Percentiles rank a stretch among this genome's conserved stretches.
phyloP scores from a whole-genome alignment of 805 yeast species.

The Priceomyces fermenticarens region DNA sequence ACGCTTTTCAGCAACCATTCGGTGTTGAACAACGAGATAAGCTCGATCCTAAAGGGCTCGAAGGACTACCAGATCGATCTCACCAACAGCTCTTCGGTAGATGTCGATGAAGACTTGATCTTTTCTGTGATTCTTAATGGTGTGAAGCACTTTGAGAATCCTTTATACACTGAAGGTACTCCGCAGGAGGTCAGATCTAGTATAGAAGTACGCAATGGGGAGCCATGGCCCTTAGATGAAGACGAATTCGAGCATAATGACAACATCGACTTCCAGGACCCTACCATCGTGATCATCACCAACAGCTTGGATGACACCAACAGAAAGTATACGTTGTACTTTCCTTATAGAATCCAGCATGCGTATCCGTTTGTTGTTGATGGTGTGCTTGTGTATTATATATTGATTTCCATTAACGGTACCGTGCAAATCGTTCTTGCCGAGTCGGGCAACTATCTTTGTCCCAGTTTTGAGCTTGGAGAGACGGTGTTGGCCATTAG shows the following conservation, averaged over 20 bases:
- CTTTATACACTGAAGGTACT: slow-evolving; percentile 8
- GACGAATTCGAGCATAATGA: slow-evolving; percentile 36
- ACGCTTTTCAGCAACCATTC: slow-evolving; percentile 30
- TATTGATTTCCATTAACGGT: slow-evolving; percentile 59
- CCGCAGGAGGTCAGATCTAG: slow-evolving; percentile 21
- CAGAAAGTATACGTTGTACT: slow-evolving; percentile 35
- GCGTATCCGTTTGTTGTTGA: slow-evolving; percentile 37
- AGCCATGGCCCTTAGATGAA: slow-evolving; percentile 37
- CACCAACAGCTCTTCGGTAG: slow-evolving; percentile 23
- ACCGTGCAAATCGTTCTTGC: slow-evolving; percentile 45
- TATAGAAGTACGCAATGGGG: slow-evolving; percentile 42
- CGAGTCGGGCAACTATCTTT: slow-evolving; percentile 41
- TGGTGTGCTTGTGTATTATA: slow-evolving; percentile 41
- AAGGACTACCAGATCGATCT: slow-evolving; percentile 24
- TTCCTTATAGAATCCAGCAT: slow-evolving; percentile 48
- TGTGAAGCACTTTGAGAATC: slow-evolving; percentile 19
- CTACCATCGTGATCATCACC: slow-evolving; percentile 44
- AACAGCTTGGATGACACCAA: slow-evolving; percentile 31
- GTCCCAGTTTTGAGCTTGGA: slow-evolving; percentile 55
- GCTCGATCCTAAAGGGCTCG: slow-evolving; percentile 20
- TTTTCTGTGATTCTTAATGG: slow-evolving; percentile 37
- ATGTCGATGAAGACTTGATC: slow-evolving; percentile 34
- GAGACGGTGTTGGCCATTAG: slow-evolving; percentile 38
- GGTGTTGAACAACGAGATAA: slow-evolving; percentile 28
- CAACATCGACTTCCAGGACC: slow-evolving; percentile 43